Base-by-base conservation (phyloP, 495 filamentous ascomycete genomes). In the Saxophila tyrrhenica region DNA sequence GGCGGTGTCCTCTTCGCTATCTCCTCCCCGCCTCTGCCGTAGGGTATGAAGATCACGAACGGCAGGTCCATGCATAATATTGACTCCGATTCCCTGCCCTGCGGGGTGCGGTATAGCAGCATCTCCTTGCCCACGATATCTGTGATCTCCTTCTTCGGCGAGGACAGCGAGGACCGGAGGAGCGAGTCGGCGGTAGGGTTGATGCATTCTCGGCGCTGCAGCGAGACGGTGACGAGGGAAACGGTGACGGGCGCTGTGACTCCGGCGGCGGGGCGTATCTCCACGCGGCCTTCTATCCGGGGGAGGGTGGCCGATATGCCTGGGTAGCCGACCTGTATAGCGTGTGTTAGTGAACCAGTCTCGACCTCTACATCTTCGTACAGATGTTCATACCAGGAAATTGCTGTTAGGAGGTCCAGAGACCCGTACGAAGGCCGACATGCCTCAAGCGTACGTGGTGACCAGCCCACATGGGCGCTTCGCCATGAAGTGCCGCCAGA, bases 271-370 rank as follows among this genome's bases (percentile, higher is more conserved):
- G 92, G 94, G 52, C 92, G 83, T 59, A 98, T 94, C 73, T 98
- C 92, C 67, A 98, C 92, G 70, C 94, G 96, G 53, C 92, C 92
- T 73, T 95, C 89, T 70, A 98, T 88, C 60, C 92, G 82, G 56
- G 92, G 92, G 88, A 96, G 74, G 3, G 94, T 98, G 59, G 92
- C 94, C 29, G 94, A 95, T 69, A 98, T 97, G 56, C 92, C 92
- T 5, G 92, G 92, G 69, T 98, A 98, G 47, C 92, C 92, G 58
- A 97, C 88, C 48, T 50, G 48, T 3, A 13, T 39, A 24, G 10
- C 10, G 3, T 25, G 17, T 24, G 45, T 48, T 48, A 48, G 45
- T 16, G 13, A 3, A 21, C 17, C 20, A 25, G 3, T 3, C 10
- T 3, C 3, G 13, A 48, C 9, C 9, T 21, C 42, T 21, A 21